Evolutionary conservation across 768 basidiomycete genomes (phyloP), one percentile per base, ranked within the genome.

Genomic region (Leccinum truebloodii): DNA sequence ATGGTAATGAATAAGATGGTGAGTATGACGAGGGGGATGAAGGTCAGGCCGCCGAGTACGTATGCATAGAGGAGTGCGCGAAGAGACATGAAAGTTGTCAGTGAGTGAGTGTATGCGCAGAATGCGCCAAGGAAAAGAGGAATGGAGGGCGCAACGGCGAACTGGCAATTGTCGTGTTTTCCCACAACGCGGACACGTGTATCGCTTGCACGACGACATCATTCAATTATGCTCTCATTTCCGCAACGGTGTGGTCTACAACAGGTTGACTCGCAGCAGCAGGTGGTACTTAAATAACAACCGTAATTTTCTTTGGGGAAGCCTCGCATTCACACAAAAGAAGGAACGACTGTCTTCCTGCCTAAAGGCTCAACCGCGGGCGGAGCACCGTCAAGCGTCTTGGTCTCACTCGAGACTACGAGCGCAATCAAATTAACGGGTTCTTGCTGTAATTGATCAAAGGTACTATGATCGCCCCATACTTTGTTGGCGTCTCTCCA

Each of bases 41-140:
- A 90, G 3, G 95, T 96, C 63, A 97, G 61, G 49, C 94, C 95
- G 57, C 95, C 95, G 49, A 97, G 79, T 61, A 97, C 76, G 75
- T 97, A 97, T 35, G 90, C 90, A 70, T 95, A 87, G 63, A 93
- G 66, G 54, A 94, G 75, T 3, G 88, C 83, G 69, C 82, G 87
- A 66, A 92, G 70, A 59, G 82, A 83, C 90, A 92, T 63, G 52
- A 52, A 24, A 9, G 35, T 35, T 39, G 18, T 18, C 16, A 39
- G 16, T 39, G 35, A 14, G 35, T n/a, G 8, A 46, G 3, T 30
- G 14, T 32, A 51, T 41, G 44, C 24, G 32, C 48, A 1, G n/a
- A 22, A 35, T 48, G 46, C 9, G 46, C 58, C 8, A 14, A 35
- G 26, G 24, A 18, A 30, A 51, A 51, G 22, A 34, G 16, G 14